Conservation (phyloP, 2,329 filamentous ascomycete genomes). For the Phoma sp. region DNA sequence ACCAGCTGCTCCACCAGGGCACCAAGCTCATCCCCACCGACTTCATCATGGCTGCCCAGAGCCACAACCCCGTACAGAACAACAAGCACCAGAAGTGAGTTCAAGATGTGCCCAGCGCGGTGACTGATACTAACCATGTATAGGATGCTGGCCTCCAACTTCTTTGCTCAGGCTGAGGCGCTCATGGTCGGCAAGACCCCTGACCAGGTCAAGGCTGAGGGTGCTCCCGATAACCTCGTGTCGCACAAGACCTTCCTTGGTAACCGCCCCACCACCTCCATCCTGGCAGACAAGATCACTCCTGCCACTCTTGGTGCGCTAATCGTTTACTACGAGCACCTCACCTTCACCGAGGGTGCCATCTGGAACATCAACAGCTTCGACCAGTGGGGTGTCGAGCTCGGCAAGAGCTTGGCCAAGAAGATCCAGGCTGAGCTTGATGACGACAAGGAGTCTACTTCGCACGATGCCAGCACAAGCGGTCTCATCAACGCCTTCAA, state of each 20-base stretch:
- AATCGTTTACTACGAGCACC: constrained; percentile 98
- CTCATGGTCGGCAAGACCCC: constrained; percentile 90
- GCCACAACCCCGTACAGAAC: constrained; percentile 91
- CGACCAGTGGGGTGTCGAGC: constrained; percentile 99
- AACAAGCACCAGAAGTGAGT: constrained; percentile 86
- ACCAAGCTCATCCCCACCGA: constrained; percentile 98
- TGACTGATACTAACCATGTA: constrained; percentile 23
- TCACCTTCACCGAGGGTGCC: constrained; percentile 96
- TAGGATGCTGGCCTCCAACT: constrained; percentile 87
- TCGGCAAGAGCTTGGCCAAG: constrained; percentile 92
- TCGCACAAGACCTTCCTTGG: constrained; percentile 99
- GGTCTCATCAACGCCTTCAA: constrained; percentile 93
- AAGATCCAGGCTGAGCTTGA: constrained; percentile 76
- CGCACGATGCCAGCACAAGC: constrained; percentile 86
- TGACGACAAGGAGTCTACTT: constrained; percentile 69
- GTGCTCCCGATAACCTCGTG: constrained; percentile 74
- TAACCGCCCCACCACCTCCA: constrained; percentile 95
- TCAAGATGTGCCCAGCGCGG: background rate
- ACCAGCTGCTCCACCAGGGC: constrained; percentile 98
- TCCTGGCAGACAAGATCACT: constrained; percentile 91
- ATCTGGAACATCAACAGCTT: constrained; percentile 99
- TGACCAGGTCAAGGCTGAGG: constrained; percentile 78
- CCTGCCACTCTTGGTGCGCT: constrained; percentile 91
- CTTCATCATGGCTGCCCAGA: constrained; percentile 95
- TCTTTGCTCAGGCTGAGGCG: constrained; percentile 86